A percentile compares a stretch with the other conserved stretches of the same genome.
Conservation (phyloP, 768 basidiomycete genomes). For the Lentinula lateritia region DNA sequence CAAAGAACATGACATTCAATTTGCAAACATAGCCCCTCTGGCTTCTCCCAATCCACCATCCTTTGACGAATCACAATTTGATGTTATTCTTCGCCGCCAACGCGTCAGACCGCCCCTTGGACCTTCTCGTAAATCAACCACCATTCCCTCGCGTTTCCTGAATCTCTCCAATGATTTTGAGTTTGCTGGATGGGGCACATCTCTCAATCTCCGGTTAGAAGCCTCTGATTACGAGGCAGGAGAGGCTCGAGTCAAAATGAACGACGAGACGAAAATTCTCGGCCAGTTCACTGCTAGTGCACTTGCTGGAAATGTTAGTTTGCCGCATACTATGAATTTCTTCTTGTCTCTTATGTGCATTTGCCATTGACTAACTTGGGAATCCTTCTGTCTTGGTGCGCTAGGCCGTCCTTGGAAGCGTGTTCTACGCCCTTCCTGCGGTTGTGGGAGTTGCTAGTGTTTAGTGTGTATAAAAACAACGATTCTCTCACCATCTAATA, state of each 20-base stretch:
- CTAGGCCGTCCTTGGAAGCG: slow-evolving; percentile 53
- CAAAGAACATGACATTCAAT: neutral
- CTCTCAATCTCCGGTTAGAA: slow-evolving; percentile 40
- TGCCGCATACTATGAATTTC: neutral
- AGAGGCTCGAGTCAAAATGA: slow-evolving; percentile 20
- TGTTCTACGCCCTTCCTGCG: slow-evolving; percentile 66
- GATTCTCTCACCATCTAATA: neutral
- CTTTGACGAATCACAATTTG: slow-evolving; percentile 44
- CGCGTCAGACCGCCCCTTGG: slow-evolving; percentile 39
- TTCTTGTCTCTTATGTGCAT: neutral
- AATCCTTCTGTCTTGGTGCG: neutral
- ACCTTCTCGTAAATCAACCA: slow-evolving; percentile 32
- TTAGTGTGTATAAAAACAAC: slow-evolving; percentile 39
- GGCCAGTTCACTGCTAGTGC: slow-evolving; percentile 64
- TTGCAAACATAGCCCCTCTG: neutral
- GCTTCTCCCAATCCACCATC: slow-evolving; percentile 28
- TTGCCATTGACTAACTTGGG: neutral
- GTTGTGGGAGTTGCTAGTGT: slow-evolving; percentile 55
- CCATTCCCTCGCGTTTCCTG: slow-evolving; percentile 54
- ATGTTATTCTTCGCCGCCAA: slow-evolving; percentile 57
- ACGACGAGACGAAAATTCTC: slow-evolving; percentile 34
- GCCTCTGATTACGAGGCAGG: slow-evolving; percentile 34
- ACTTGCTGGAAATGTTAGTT: slow-evolving; percentile 46
- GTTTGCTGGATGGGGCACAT: slow-evolving; percentile 68
- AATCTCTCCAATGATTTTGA: slow-evolving; percentile 61